Conservation (phyloP, 371 early-diverging fungal genomes). For the Mucor racemosus region DNA sequence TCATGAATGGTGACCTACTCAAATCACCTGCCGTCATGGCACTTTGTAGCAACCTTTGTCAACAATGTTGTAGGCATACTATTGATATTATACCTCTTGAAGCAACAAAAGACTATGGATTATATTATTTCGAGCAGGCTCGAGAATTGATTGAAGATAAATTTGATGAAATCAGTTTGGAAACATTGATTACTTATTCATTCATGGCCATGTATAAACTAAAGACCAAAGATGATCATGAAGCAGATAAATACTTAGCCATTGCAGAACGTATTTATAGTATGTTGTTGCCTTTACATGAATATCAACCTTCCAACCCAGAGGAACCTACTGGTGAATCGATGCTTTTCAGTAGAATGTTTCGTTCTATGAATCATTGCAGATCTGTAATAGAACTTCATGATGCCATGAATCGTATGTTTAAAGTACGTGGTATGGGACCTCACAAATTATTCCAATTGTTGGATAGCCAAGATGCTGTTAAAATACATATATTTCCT, state of each 20-base stretch:
- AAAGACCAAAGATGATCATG: constrained; percentile 13
- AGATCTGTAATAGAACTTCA: constrained; percentile 3
- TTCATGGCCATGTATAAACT: constrained; percentile 35
- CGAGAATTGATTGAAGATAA: constrained; percentile 33
- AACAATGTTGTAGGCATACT: constrained; percentile 36
- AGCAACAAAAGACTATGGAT: constrained; percentile 21
- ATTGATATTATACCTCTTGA: constrained; percentile 15
- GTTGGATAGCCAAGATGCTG: not conserved
- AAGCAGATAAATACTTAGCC: constrained; percentile 21
- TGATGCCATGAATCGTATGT: not conserved
- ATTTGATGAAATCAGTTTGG: constrained; percentile 42
- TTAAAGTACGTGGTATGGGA: not conserved
- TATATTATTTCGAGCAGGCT: constrained; percentile 40
- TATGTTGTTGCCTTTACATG: constrained; percentile 21
- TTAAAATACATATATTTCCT: not conserved
- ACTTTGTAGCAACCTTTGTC: constrained; percentile 32
- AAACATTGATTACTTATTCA: constrained; percentile 28
- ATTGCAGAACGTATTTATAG: constrained; percentile 37
- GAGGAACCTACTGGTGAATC: constrained; percentile 4
- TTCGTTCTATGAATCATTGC: constrained; percentile 8
- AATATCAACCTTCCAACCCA: not conserved
- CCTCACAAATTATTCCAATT: not conserved
- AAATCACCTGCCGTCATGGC: constrained; percentile 40
- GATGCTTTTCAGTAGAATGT: constrained; percentile 10
- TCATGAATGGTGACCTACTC: constrained; percentile 10